A percentile compares a stretch with the other conserved stretches of the same genome.
Conservation (phyloP, 352 stramenopile genomes). For the Halophytophthora polymorphica region DNA sequence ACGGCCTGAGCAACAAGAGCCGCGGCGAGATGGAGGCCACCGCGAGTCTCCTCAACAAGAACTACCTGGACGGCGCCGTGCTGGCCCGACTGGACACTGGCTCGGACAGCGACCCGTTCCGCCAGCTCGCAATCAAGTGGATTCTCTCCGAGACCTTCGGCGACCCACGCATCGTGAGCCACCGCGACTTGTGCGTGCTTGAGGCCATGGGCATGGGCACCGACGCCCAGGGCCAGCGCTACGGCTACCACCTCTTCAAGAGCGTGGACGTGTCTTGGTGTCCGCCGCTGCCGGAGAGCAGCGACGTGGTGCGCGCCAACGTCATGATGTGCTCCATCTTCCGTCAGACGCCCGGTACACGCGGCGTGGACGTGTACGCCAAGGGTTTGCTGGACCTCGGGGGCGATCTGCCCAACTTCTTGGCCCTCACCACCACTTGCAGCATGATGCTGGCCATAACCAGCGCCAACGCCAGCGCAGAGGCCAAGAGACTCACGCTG, state of each 20-base stretch:
- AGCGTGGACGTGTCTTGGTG: conserved; percentile 45
- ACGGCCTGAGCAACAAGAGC: conserved; percentile 48
- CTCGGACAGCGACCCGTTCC: conserved; percentile 39
- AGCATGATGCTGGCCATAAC: conserved; percentile 39
- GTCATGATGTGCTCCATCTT: conserved; percentile 65
- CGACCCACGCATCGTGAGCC: conserved; percentile 31
- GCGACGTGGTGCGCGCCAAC: conserved; percentile 35
- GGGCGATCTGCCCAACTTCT: conserved; percentile 34
- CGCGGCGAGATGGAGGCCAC: conserved; percentile 47
- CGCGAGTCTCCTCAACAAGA: conserved; percentile 32
- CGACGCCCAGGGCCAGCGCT: conserved; percentile 32
- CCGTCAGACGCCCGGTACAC: conserved; percentile 27
- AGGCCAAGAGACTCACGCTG: conserved; percentile 49
- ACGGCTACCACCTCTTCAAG: conserved; percentile 47
- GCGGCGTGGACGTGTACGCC: conserved; percentile 40
- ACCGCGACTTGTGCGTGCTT: conserved; percentile 46
- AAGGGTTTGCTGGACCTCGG: conserved; percentile 56
- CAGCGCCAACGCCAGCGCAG: conserved; percentile 23
- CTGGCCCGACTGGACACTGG: conserved; percentile 38
- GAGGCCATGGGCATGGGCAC: conserved; percentile 46
- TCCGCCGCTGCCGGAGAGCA: conserved; percentile 26
- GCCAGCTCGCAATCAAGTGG: conserved; percentile 59
- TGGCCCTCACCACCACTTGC: conserved; percentile 41
- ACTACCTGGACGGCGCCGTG: conserved; percentile 40
- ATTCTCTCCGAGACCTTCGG: conserved; percentile 20